Base-by-base conservation (phyloP, 2,329 filamentous ascomycete genomes). In the Cladosporium sp. region DNA sequence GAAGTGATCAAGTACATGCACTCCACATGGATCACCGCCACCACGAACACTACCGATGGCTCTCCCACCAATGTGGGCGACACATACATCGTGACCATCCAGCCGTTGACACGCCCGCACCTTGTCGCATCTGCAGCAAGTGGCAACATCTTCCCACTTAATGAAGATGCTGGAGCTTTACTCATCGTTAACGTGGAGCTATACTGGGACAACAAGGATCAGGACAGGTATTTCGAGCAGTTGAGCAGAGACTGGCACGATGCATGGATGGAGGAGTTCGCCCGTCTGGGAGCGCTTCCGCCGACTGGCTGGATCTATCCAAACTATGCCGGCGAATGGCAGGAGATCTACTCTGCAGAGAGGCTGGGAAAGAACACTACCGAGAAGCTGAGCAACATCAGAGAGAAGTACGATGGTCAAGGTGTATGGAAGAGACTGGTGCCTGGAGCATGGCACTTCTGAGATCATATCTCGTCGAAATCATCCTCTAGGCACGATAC, bases 271-370 rank as follows among this genome's bases (percentile, higher is more conserved):
- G 50, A 58, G 11, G 43, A 60, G 17, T 42, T 54, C 2, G 14
- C 19, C 3, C 25, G 25, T 39, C 8, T 49, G 8, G 55, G 38
- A 17, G 55, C 37, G 14, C 25, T 50, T n/a, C 49, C 49, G 0
- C 36, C 49, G 19, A 50, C 20, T 8, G 39, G 47, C 30, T 52
- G 56, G 56, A 42, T 73, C 1, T 74, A 74, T 58, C 60, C 72
- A 15, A 73, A 72, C 55, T 74, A 74, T 63, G 73, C 72, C 6
- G 66, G 66, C 7, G 49, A 51, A 49, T 73, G 70, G 61, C 71
- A 75, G 59, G 63, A 73, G 40, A 70, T 69, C 8, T 69, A 73
- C n/a, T 47, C 42, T 9, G 42, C 40, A 19, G 55, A 54, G 3
- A 63, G 63, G 12, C 69, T 71, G 61, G 68, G 69, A 3, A 55